A percentile compares a stretch with the other conserved stretches of the same genome.
These are phyloP conservation scores for Aphanomyces cochlioides DNA, from an alignment of 352 stramenopile genomes.

Conservation along the genomic window DNA sequence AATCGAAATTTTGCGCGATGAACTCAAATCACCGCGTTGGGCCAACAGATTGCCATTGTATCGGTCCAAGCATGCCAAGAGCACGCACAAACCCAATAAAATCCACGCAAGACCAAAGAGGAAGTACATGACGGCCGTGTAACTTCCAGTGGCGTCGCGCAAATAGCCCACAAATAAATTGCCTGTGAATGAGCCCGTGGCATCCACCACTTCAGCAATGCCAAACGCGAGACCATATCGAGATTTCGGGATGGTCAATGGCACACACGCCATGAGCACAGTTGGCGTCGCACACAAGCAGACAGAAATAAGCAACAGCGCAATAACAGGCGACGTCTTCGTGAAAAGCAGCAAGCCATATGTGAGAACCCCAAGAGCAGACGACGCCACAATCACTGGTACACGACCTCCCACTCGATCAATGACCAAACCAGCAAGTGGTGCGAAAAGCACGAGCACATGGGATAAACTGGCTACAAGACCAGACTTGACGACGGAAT, in stretches of 20 bases:
- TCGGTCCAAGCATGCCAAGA: neutral
- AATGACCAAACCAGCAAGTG: constrained; percentile 38
- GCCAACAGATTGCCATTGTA: neutral
- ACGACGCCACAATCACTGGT: constrained; percentile 31
- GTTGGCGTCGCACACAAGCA: constrained; percentile 31
- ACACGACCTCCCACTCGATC: constrained; percentile 39
- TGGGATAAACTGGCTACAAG: constrained; percentile 31
- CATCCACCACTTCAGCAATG: constrained; percentile 33
- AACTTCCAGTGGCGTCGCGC: constrained; percentile 31
- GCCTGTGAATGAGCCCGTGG: constrained; percentile 24
- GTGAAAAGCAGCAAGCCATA: constrained; percentile 33
- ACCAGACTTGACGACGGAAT: constrained; percentile 33
- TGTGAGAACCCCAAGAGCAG: constrained; percentile 19
- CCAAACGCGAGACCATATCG: constrained; percentile 35
- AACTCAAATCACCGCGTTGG: neutral
- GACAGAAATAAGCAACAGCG: constrained; percentile 31
- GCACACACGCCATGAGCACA: constrained; percentile 33
- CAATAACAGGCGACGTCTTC: constrained; percentile 22
- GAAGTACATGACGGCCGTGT: constrained; percentile 48
- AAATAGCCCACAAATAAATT: constrained; percentile 36
- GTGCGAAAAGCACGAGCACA: constrained; percentile 36
- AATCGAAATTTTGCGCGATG: neutral
- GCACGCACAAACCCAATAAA: constrained; percentile 23
- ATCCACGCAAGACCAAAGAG: constrained; percentile 27
- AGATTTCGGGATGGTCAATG: constrained; percentile 30